phyloP scores from a whole-genome alignment of 805 yeast genomes.

The Pichia kluyveri region DNA sequence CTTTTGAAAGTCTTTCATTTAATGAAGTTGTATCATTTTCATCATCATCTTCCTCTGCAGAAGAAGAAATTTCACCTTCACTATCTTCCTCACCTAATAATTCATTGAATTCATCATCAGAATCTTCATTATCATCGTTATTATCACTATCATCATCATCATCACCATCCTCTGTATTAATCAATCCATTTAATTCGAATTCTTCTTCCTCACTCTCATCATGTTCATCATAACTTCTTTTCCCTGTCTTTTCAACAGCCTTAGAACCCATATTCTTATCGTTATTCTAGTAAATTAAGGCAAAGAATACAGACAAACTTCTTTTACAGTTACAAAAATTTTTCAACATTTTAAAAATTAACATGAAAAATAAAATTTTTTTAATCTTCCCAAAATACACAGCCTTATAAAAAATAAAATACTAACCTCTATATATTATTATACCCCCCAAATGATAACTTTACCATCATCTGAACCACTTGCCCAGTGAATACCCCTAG shows the following conservation, averaged over 20 bases:
- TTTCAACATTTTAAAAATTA: not conserved
- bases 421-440: not conserved
- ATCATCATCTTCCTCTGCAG: conserved; percentile 24
- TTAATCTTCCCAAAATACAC: not conserved
- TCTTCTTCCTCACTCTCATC: conserved; percentile 19
- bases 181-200: conserved; percentile 27
- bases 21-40: conserved; percentile 34
- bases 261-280: not conserved
- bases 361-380: not conserved
- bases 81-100: conserved; percentile 36
- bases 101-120: conserved; percentile 55
- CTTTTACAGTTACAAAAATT: not conserved
- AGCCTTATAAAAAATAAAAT: not conserved
- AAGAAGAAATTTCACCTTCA: conserved; percentile 42
- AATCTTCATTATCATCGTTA: conserved; percentile 32
- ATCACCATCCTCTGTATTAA: conserved; percentile 36
- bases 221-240: conserved; percentile 16
- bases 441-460: conserved; percentile 9
- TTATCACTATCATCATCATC: conserved; percentile 12
- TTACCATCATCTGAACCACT: conserved; percentile 11
- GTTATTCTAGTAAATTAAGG: too few relatives aligned
- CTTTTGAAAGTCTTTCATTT: conserved; percentile 45
- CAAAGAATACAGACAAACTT: too few relatives aligned
- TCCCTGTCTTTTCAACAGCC: conserved; percentile 3
- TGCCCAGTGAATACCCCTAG: conserved; percentile 8